These are phyloP conservation scores for Cyberlindnera saturnus DNA, from an alignment of 805 yeast genomes.

Conservation along the genomic window DNA sequence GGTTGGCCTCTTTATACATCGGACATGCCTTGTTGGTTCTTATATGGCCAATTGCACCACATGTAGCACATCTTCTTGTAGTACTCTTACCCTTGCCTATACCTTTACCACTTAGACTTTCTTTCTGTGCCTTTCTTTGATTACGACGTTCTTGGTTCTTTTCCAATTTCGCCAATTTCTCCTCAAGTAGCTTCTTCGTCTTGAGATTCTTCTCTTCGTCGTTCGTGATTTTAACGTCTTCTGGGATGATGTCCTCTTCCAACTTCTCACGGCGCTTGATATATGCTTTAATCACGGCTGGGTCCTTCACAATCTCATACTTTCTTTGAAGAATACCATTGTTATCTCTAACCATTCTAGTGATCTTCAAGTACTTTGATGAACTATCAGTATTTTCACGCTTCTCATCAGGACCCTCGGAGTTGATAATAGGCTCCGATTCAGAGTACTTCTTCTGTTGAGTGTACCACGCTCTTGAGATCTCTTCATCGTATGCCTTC, in stretches of 20 bases:
- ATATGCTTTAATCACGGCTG: slow-evolving; percentile 81
- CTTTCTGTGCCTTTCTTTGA: slow-evolving; percentile 49
- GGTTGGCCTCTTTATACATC: slow-evolving; percentile 51
- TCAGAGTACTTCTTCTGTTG: slow-evolving; percentile 59
- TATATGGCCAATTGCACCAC: slow-evolving; percentile 95
- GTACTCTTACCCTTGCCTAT: slow-evolving; percentile 31
- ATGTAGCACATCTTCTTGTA: slow-evolving; percentile 83
- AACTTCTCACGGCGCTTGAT: slow-evolving; percentile 58
- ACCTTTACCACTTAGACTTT: slow-evolving; percentile 23
- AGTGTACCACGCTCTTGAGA: slow-evolving; percentile 81
- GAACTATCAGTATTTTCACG: background rate
- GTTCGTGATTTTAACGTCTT: slow-evolving; percentile 68
- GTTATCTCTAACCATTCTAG: slow-evolving; percentile 74
- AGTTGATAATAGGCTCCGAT: slow-evolving; percentile 6
- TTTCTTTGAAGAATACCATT: slow-evolving; percentile 82
- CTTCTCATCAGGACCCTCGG: slow-evolving; percentile 26
- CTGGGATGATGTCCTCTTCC: slow-evolving; percentile 64
- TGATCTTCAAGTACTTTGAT: slow-evolving; percentile 49
- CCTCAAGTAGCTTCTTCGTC: slow-evolving; percentile 70
- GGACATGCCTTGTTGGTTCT: slow-evolving; percentile 89
- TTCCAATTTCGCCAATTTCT: slow-evolving; percentile 75
- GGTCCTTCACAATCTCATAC: slow-evolving; percentile 74
- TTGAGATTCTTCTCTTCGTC: slow-evolving; percentile 80
- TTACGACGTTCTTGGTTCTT: slow-evolving; percentile 65
- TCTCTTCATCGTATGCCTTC: slow-evolving; percentile 86